Evolutionary conservation across 1,284 basidiomycete species (phyloP).

Genomic region (Ustilago crameri): DNA sequence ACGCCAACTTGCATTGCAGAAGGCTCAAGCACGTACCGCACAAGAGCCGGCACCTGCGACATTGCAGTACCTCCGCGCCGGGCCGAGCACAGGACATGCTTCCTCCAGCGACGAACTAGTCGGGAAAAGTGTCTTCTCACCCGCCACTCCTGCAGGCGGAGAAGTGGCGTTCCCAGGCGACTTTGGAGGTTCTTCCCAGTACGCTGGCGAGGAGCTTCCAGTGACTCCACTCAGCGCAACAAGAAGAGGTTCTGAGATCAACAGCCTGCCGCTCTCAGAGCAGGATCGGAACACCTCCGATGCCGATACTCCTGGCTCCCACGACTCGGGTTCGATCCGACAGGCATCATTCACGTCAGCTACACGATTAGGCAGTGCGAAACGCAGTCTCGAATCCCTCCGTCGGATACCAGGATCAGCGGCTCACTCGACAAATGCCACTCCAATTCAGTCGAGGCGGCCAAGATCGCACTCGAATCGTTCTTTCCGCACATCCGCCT

Average conservation of each 20-base stretch:
- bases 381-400: conserved; percentile 23
- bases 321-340: conserved; percentile 20
- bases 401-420: conserved; percentile 29
- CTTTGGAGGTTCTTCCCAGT: conserved; percentile 1
- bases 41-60: neutral
- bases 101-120: conserved; percentile 17
- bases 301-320: conserved; percentile 2
- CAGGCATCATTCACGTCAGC: conserved; percentile 29
- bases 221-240: conserved; percentile 50
- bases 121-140: conserved; percentile 39
- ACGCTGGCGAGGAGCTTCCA: conserved; percentile 25
- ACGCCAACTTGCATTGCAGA: conserved; percentile 18
- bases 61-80: no score
- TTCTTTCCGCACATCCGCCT: conserved; percentile 33
- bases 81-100: neutral
- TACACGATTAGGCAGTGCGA: conserved; percentile 5
- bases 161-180: conserved; percentile 5
- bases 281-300: neutral
- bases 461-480: conserved; percentile 30
- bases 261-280: conserved; percentile 3
- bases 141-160: conserved; percentile 30
- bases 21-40: neutral
- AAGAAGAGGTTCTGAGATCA: conserved; percentile 32
- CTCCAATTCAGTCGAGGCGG: conserved; percentile 24
- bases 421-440: conserved; percentile 4